Evolutionary conservation across 176 grass and related monocot species (phyloP).

Genomic region (Oryza rufipogon): DNA sequence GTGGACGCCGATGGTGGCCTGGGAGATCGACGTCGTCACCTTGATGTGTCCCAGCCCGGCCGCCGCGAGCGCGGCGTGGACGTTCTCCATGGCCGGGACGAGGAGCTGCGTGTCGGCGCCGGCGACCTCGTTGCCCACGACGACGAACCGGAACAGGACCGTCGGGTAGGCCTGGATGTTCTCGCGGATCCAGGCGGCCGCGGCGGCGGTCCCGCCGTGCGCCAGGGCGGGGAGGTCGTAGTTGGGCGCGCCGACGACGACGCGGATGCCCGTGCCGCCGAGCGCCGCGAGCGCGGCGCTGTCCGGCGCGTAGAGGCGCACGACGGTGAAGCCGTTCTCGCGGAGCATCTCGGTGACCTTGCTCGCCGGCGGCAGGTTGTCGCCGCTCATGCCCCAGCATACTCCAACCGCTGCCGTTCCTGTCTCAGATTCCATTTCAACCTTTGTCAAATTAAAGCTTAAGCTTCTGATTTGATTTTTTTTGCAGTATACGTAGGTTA

Average conservation of each 20-base stretch:
- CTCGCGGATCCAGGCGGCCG: conserved; percentile 25
- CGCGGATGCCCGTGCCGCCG: conserved; percentile 36
- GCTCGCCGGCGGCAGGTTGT: conserved; percentile 42
- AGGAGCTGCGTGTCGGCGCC: conserved; percentile 27
- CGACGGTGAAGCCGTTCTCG: conserved; percentile 36
- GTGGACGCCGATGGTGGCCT: conserved; percentile 47
- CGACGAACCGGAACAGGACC: conserved; percentile 47
- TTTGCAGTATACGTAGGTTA: not conserved
- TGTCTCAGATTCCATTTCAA: conserved; percentile 37
- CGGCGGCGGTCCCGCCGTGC: not conserved
- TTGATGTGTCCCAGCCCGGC: conserved; percentile 32
- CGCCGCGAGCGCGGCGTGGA: conserved; percentile 24
- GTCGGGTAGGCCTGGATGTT: conserved; percentile 39
- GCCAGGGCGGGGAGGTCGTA: conserved; percentile 15
- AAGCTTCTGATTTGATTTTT: not conserved
- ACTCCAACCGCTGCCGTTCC: conserved; percentile 38
- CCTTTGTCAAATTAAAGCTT: not conserved
- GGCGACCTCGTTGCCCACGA: conserved; percentile 53
- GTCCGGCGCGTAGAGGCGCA: conserved; percentile 47
- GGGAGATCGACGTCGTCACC: conserved; percentile 60
- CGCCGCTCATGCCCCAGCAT: conserved; percentile 48
- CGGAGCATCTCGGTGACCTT: conserved; percentile 32
- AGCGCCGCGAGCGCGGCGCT: conserved; percentile 15
- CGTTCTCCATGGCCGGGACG: conserved; percentile 60
- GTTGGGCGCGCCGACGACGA: conserved; percentile 47